A percentile compares a stretch with the other conserved stretches of the same genome.
phyloP scores from a whole-genome alignment of 306 rosid genomes.

The Inga laurina region DNA sequence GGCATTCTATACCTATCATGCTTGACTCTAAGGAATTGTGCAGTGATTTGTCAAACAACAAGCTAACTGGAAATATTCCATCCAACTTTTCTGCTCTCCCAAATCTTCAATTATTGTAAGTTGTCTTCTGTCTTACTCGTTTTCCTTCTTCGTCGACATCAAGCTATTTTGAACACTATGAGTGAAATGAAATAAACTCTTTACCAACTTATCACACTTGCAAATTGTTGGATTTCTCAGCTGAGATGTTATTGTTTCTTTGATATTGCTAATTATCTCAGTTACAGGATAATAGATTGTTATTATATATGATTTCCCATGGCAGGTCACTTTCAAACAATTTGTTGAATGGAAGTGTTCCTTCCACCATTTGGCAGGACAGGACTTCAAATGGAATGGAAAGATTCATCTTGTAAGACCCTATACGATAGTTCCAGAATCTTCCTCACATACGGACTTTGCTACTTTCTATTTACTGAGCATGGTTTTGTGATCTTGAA shows the following conservation, averaged over 20 bases:
- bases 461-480: slow-evolving; percentile 15
- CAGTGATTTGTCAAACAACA: slow-evolving; percentile 83
- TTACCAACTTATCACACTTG: slow-evolving; percentile 3
- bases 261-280: slow-evolving; percentile 23
- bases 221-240: slow-evolving; percentile 7
- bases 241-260: neutral
- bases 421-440: slow-evolving; percentile 26
- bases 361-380: slow-evolving; percentile 72
- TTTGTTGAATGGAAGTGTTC: slow-evolving; percentile 58
- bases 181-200: slow-evolving; percentile 11
- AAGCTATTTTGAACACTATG: neutral
- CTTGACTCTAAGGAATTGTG: slow-evolving; percentile 27
- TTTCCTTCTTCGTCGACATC: slow-evolving; percentile 11
- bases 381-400: slow-evolving; percentile 38
- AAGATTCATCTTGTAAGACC: slow-evolving; percentile 64
- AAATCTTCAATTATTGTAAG: slow-evolving; percentile 78
- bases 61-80: slow-evolving; percentile 72
- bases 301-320: slow-evolving; percentile 22
- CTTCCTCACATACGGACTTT: slow-evolving; percentile 6
- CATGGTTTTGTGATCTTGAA: slow-evolving; percentile 24
- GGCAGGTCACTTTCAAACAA: slow-evolving; percentile 92
- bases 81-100: slow-evolving; percentile 58
- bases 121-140: neutral
- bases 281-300: neutral
- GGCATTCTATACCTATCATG: neutral